Percentiles rank a stretch among this genome's conserved stretches.
These are phyloP conservation scores for Epichloe baconii DNA, from an alignment of 2,329 filamentous ascomycete species.

Conservation along the genomic window DNA sequence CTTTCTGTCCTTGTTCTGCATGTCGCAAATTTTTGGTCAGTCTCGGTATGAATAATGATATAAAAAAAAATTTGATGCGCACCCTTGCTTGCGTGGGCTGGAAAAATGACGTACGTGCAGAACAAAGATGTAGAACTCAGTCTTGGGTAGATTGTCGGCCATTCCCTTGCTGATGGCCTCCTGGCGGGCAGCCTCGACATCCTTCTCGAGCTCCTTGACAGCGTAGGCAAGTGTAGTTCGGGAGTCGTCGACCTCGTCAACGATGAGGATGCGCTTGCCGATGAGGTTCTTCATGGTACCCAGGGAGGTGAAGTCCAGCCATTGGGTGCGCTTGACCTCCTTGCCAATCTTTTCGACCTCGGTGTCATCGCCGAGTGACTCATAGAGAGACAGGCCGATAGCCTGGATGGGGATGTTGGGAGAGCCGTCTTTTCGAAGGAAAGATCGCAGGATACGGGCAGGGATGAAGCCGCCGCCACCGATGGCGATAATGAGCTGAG, in stretches of 20 bases:
- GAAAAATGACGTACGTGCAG: conserved; percentile 56
- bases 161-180: conserved; percentile 62
- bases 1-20: conserved; percentile 85
- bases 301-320: conserved; percentile 83
- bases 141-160: conserved; percentile 52
- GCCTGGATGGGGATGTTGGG: conserved; percentile 99
- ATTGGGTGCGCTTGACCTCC: conserved; percentile 95
- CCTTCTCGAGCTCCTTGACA: conserved; percentile 85
- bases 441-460: conserved; percentile 90
- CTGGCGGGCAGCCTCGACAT: conserved; percentile 64
- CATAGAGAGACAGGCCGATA: conserved; percentile 94
- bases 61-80: background rate
- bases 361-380: conserved; percentile 51
- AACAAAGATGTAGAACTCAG: conserved; percentile 88
- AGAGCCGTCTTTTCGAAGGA: conserved; percentile 76
- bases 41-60: background rate
- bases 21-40: background rate
- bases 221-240: conserved; percentile 90
- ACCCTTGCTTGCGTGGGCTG: background rate
- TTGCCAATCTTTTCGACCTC: conserved; percentile 66
- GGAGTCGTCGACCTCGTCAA: conserved; percentile 93
- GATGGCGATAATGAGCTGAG: conserved; percentile 96
- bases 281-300: conserved; percentile 77
- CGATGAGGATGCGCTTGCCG: conserved; percentile 82
- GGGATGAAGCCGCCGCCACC: conserved; percentile 96